A percentile compares a stretch with the other conserved stretches of the same genome.
These are phyloP conservation scores for Prunella vulgaris DNA, from an alignment of 257 asterid species.

Conservation along the genomic window DNA sequence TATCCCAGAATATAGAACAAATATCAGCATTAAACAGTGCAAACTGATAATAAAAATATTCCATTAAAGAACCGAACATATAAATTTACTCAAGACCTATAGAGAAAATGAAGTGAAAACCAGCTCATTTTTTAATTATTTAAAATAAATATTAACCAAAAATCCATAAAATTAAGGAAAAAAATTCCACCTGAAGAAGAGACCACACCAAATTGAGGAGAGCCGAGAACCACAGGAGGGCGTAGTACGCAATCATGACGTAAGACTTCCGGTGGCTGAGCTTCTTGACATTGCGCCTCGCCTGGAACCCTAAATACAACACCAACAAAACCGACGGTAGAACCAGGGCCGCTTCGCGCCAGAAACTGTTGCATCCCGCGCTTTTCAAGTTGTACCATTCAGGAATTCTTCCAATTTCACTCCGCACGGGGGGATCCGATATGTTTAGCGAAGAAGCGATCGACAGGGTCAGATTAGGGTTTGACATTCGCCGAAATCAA, in stretches of 20 bases:
- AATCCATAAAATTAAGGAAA: neutral
- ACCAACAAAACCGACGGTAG: slow-evolving; percentile 68
- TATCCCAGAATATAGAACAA: neutral
- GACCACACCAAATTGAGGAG: slow-evolving; percentile 79
- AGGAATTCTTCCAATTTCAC: slow-evolving; percentile 19
- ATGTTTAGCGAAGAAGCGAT: slow-evolving; percentile 22
- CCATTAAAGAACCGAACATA: neutral
- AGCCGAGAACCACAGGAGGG: slow-evolving; percentile 71
- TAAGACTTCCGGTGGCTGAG: slow-evolving; percentile 65
- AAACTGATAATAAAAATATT: neutral
- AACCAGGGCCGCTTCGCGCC: slow-evolving; percentile 70
- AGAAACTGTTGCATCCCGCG: slow-evolving; percentile 59
- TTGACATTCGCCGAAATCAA: slow-evolving; percentile 33
- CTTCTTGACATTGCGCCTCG: slow-evolving; percentile 66
- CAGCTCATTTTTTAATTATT: neutral
- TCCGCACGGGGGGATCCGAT: slow-evolving; percentile 32
- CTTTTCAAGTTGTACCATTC: slow-evolving; percentile 34
- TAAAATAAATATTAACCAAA: neutral
- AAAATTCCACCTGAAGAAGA: slow-evolving; percentile 60
- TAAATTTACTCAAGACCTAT: neutral
- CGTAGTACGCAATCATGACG: slow-evolving; percentile 82
- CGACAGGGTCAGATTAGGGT: slow-evolving; percentile 38
- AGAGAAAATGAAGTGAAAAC: neutral
- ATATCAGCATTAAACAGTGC: neutral
- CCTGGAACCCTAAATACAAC: slow-evolving; percentile 73